Base-by-base conservation (phyloP, 768 basidiomycete species). In the Boletus rex-veris region DNA sequence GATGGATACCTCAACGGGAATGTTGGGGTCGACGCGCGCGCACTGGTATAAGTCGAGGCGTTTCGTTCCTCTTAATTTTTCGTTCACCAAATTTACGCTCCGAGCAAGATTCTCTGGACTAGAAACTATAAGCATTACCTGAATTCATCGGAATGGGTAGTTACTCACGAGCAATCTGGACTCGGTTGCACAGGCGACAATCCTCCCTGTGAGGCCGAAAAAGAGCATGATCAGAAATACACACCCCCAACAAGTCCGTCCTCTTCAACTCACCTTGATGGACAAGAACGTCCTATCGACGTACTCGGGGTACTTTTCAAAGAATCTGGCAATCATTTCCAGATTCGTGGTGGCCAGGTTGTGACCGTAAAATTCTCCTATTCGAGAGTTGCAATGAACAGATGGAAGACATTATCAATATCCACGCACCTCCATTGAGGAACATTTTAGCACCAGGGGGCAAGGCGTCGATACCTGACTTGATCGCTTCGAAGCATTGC, bases 401-500 rank as follows among this genome's bases (percentile, higher is more conserved):
- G 3, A 16, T 26, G 7, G 24, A 9, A 6, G 12, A 16, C 4
- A 6, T 26, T 16, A 12, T 12, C 21, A 12, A 42, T 7, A 3
- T 42, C 6, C n/a, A 31, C 72, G 12, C 54, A 75, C 80, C 78
- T 62, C 74, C 77, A 58, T 83, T 82, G 52, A 84, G 54, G 41
- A 81, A 54, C 61, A 78, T 74, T 63, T 80, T 81, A 21, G 64
- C 68, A 19, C 77, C 79, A 0, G 70, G 57, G 1, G 76, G 76
- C 28, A 77, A 62, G 0, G 72, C 65, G 41, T 77, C 76, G 52
- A 80, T 62, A 8, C 75, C 78, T 7, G 76, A 76, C 64, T 81
- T 82, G 70, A 88, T 85, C 2, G 81, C 72, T n/a, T 77, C 80
- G 54, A 88, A 86, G 5, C 79, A 78, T 21, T 81, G 74, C 45